Evolutionary conservation across 345 rosid species (phyloP).

Genomic region (Gossypium stocksii): DNA sequence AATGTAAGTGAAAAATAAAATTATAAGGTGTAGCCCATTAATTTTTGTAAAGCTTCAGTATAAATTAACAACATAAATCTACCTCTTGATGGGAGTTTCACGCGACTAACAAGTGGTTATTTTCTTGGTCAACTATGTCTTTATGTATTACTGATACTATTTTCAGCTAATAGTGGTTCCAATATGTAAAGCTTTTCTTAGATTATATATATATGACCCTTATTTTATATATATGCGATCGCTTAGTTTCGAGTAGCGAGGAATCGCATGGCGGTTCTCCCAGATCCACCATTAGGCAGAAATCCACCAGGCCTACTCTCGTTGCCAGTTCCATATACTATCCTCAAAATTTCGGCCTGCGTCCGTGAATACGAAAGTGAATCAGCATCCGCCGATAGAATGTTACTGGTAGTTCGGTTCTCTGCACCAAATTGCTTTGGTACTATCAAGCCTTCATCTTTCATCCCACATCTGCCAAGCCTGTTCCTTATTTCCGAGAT

Average conservation of each 20-base stretch:
- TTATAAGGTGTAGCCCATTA: too few relatives aligned
- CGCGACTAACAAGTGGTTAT: too few relatives aligned
- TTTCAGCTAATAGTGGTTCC: too few relatives aligned
- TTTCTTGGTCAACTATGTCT: too few relatives aligned
- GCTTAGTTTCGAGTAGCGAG: background rate
- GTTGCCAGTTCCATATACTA: slow-evolving; percentile 29
- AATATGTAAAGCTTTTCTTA: too few relatives aligned
- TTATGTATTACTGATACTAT: too few relatives aligned
- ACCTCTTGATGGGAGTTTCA: too few relatives aligned
- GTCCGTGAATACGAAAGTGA: slow-evolving; percentile 36
- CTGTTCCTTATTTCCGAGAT: slow-evolving; percentile 35
- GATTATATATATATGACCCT: too few relatives aligned
- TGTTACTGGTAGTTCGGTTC: slow-evolving; percentile 28
- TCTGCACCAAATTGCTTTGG: slow-evolving; percentile 37
- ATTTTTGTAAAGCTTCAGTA: too few relatives aligned
- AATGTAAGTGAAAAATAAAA: too few relatives aligned
- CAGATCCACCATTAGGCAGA: slow-evolving; percentile 30
- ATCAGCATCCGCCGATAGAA: slow-evolving; percentile 31
- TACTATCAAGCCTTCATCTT: slow-evolving; percentile 52
- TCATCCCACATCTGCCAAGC: slow-evolving; percentile 40
- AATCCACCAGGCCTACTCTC: slow-evolving; percentile 40
- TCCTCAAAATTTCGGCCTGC: slow-evolving; percentile 38
- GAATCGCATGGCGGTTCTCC: background rate
- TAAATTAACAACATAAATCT: too few relatives aligned
- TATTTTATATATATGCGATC: too few relatives aligned